These are phyloP conservation scores for Ensete ventricosum DNA, from an alignment of 176 grass and related monocot species.

Conservation along the genomic window DNA sequence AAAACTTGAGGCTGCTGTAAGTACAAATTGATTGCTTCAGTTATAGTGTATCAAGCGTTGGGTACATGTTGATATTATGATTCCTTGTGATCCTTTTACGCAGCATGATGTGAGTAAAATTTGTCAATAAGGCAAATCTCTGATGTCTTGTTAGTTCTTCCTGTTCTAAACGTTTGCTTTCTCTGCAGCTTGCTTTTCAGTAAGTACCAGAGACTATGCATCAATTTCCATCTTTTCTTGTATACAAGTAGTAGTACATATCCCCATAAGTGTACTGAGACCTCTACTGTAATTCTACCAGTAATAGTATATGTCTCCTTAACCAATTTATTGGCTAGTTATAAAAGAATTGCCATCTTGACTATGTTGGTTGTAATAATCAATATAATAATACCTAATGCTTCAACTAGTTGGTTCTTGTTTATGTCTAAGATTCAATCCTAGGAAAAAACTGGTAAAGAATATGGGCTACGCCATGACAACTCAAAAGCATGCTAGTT, in stretches of 20 bases:
- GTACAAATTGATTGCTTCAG: conserved; percentile 12
- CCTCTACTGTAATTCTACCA: no score
- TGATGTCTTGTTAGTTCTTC: neutral
- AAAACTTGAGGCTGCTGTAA: conserved; percentile 54
- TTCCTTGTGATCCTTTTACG: neutral
- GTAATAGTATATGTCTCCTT: no score
- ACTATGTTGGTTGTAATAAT: no score
- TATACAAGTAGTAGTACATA: neutral
- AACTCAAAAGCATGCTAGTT: no score
- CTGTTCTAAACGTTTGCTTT: neutral
- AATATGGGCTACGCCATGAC: no score
- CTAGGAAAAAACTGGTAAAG: no score
- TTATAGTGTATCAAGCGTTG: neutral
- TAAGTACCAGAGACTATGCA: neutral
- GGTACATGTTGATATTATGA: neutral
- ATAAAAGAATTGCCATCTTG: no score
- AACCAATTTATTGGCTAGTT: no score
- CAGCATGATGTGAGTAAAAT: neutral
- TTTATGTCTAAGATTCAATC: no score
- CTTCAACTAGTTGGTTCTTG: no score
- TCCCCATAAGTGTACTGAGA: no score
- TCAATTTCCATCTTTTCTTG: neutral
- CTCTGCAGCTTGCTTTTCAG: neutral
- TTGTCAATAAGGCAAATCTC: neutral
- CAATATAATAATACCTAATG: no score